Percentiles rank a stretch among this genome's conserved stretches.
phyloP scores from a whole-genome alignment of 495 filamentous ascomycete genomes.

The Neurospora sp. region DNA sequence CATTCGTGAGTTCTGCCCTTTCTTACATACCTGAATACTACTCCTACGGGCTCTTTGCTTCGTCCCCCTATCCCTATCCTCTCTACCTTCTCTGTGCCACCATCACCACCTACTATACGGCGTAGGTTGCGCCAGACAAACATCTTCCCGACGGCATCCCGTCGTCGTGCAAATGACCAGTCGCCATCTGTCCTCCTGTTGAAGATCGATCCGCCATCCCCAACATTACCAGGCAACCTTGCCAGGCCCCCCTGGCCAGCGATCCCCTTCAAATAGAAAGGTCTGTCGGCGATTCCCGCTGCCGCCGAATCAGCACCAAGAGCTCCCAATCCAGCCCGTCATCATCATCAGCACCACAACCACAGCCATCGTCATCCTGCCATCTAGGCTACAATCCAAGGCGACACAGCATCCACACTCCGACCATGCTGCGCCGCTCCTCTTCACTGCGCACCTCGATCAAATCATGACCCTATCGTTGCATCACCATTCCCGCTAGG shows the following conservation, averaged over 20 bases:
- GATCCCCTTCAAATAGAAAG: not conserved
- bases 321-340: not conserved
- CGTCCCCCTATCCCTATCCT: not conserved
- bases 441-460: not conserved
- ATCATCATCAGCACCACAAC: not conserved
- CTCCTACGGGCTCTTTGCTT: slow-evolving; percentile 2
- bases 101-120: not conserved
- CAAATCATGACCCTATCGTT: slow-evolving; percentile 2
- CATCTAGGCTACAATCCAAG: not conserved
- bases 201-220: not conserved
- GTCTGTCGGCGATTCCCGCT: not conserved
- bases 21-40: slow-evolving; percentile 21
- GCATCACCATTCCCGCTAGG: slow-evolving; percentile 1
- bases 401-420: not conserved
- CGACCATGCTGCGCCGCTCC: slow-evolving; percentile 3
- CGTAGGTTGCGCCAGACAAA: not conserved
- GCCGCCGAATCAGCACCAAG: not conserved
- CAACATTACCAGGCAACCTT: not conserved
- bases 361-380: not conserved
- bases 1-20: slow-evolving; percentile 31
- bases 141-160: not conserved
- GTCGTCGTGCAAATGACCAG: not conserved
- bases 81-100: not conserved
- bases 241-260: not conserved
- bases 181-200: not conserved